Percentiles rank a stretch among this genome's conserved stretches.
phyloP scores from a whole-genome alignment of 495 filamentous ascomycete species.

The Lasiosphaeria hispida region DNA sequence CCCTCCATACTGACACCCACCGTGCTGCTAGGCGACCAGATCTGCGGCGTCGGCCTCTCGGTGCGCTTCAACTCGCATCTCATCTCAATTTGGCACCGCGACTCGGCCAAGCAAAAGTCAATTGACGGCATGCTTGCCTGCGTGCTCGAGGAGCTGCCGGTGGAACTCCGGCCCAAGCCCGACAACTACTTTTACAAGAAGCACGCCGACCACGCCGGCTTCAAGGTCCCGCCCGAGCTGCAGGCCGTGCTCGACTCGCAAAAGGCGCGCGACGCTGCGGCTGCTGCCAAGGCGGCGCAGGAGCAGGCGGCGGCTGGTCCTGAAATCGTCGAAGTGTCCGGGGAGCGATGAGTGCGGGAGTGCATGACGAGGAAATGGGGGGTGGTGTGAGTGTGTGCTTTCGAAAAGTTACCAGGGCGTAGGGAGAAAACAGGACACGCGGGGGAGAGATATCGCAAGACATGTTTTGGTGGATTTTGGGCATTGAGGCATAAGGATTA shows the following conservation, averaged over 20 bases:
- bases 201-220: constrained; percentile 56
- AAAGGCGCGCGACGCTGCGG: constrained; percentile 41
- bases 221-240: constrained; percentile 53
- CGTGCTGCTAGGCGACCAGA: constrained; percentile 62
- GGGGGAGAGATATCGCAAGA: neutral
- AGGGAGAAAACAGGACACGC: too few species aligned
- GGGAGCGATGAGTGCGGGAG: constrained; percentile 10
- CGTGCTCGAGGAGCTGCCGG: constrained; percentile 65
- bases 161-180: constrained; percentile 63
- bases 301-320: constrained; percentile 11
- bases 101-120: constrained; percentile 67
- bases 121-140: constrained; percentile 66
- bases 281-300: constrained; percentile 24
- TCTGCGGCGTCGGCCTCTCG: constrained; percentile 69
- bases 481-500: neutral
- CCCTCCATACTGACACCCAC: neutral
- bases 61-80: constrained; percentile 75
- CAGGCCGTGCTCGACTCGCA: constrained; percentile 49
- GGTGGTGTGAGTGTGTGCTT: neutral
- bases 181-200: constrained; percentile 69
- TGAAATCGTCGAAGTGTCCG: constrained; percentile 17
- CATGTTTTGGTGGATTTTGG: neutral
- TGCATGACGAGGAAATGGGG: neutral
- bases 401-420: neutral
- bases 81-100: constrained; percentile 86